A percentile compares a stretch with the other conserved stretches of the same genome.
Conservation (phyloP, 441 rosid species). For the Flueggea neowawraea region DNA sequence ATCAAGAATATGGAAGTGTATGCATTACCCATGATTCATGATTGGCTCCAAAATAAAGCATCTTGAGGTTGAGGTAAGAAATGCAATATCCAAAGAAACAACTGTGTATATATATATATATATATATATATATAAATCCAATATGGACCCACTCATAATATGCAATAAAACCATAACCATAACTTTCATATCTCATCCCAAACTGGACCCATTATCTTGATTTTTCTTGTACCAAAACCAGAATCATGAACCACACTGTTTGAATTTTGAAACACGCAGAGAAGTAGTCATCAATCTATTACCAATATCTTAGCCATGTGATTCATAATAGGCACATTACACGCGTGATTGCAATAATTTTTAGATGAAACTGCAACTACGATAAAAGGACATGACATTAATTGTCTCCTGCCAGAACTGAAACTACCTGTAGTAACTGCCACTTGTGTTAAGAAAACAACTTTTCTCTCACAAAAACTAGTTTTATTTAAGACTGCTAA, state of each 20-base stretch:
- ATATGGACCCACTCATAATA: constrained; percentile 18
- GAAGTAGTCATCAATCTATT: neutral
- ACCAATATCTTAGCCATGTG: neutral
- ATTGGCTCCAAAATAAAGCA: constrained; percentile 10
- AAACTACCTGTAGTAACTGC: neutral
- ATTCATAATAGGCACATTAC: constrained; percentile 30
- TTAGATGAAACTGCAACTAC: constrained; percentile 1
- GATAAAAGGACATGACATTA: neutral
- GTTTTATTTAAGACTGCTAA: neutral
- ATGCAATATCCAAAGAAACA: constrained; percentile 1
- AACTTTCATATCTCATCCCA: constrained; percentile 4
- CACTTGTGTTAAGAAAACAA: neutral
- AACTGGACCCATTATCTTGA: constrained; percentile 6
- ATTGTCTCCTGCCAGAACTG: constrained; percentile 2
- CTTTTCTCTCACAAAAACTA: neutral
- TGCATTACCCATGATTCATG: constrained; percentile 19
- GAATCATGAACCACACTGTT: too few relatives aligned
- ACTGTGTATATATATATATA: too few relatives aligned
- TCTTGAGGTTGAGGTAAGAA: neutral
- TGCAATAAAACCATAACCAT: constrained; percentile 1
- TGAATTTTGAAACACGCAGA: neutral
- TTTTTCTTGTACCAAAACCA: neutral
- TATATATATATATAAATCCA: constrained; percentile 1
- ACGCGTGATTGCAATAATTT: constrained; percentile 32
- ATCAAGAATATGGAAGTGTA: constrained; percentile 16